Base-by-base conservation (phyloP, 305 asterid genomes). In the Rubia peregrina region DNA sequence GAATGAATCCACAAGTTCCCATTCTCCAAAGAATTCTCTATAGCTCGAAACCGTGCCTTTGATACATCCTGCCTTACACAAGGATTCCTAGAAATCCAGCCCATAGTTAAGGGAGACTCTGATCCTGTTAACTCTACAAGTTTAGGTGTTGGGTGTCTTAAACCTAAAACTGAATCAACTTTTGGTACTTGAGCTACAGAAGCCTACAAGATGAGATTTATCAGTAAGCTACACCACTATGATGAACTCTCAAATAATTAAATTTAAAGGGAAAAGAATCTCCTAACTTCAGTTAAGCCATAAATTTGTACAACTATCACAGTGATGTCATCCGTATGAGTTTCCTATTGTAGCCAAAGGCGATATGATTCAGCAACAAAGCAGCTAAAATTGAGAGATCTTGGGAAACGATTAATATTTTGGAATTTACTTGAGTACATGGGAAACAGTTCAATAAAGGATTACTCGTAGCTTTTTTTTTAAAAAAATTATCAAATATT, bases 351-450 rank as follows among this genome's bases (percentile, higher is more conserved):
- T 56, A 94, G 83, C 99, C 99, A 94, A 66, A 89, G 91, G 62
- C 94, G 96, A 82, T 94, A 94, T 61, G 99, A 91, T 80, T 94
- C 96, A 46, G 97, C 96, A 78, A 91, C 99, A 93, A 90, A 79
- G 59, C 59, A 5, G 73, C 87, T 22, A 67, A 80, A 85, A 84
- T 78, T 82, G 83, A 83, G 77, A 67, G 69, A 71, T 63, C 46
- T 16, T 2, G 68, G 2, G 14, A 51, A 42, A 26, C 26, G n/a
- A 36, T 33, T 11, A 38, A 11, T 42, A 2, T 14, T 49, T 49
- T 49, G 56, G 56, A 16, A 48, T 1, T 12, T 14, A 12, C 14
- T 49, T 4, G 56, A 46, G 51, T 12, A 46, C 51, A 46, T 46
- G 51, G 51, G 17, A 46, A 46, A 46, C 14, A 46, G n/a, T 4